These are phyloP conservation scores for Apiotrichum montevideense DNA, from an alignment of 1,284 basidiomycete genomes.

Conservation along the genomic window DNA sequence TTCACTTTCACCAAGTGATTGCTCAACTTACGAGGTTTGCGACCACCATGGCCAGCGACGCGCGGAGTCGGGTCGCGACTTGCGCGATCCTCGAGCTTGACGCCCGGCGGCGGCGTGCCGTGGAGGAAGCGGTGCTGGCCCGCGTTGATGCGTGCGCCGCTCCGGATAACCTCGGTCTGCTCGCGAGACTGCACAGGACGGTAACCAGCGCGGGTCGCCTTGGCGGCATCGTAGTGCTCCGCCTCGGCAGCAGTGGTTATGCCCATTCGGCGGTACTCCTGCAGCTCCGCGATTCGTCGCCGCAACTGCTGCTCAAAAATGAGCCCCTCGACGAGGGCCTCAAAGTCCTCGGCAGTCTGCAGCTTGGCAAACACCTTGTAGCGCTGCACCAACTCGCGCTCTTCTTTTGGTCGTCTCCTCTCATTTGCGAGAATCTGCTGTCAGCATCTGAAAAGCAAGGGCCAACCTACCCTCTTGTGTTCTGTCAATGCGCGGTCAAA, in stretches of 20 bases:
- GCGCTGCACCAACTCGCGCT: conserved; percentile 81
- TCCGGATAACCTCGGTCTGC: conserved; percentile 29
- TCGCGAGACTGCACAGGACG: conserved; percentile 33
- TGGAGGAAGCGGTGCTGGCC: conserved; percentile 43
- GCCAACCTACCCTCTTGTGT: conserved; percentile 71
- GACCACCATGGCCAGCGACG: conserved; percentile 18
- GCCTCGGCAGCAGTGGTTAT: conserved; percentile 76
- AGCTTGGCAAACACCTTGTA: conserved; percentile 87
- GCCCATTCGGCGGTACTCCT: conserved; percentile 78
- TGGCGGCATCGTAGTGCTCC: conserved; percentile 74
- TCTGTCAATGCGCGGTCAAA: conserved; percentile 88
- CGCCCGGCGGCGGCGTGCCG: conserved; percentile 18
- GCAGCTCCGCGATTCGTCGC: conserved; percentile 79
- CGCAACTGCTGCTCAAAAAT: conserved; percentile 81
- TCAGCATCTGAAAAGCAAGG: not conserved
- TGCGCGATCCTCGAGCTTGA: conserved; percentile 23
- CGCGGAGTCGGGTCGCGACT: conserved; percentile 34
- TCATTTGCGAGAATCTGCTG: conserved; percentile 79
- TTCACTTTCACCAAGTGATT: too few species aligned
- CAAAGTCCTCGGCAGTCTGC: conserved; percentile 88
- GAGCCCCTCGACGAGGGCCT: conserved; percentile 79
- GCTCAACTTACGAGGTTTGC: conserved; percentile 24
- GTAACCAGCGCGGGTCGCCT: conserved; percentile 51
- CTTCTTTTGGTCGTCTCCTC: conserved; percentile 83
- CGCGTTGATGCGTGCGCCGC: conserved; percentile 37